Percentiles rank a stretch among this genome's conserved stretches.
phyloP scores from a whole-genome alignment of 1,139 yeast species.

The Saccharomycopsis hybrid region DNA sequence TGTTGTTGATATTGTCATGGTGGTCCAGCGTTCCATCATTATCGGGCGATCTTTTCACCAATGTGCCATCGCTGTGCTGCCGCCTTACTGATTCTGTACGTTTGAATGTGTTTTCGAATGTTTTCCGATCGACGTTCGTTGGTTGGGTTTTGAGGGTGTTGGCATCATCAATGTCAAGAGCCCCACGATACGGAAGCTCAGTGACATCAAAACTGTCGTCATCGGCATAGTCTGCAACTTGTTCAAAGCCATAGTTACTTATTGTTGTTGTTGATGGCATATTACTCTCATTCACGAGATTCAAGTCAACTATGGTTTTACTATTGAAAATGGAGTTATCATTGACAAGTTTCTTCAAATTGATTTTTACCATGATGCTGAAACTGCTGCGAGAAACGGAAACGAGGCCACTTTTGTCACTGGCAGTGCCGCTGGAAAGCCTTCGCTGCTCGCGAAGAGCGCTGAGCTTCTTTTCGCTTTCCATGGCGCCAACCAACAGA shows the following conservation, averaged over 20 bases:
- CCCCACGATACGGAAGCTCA: constrained; percentile 62
- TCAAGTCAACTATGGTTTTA: not conserved
- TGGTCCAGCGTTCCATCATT: not conserved
- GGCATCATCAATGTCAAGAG: constrained; percentile 53
- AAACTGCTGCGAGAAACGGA: not conserved
- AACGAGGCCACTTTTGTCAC: not conserved
- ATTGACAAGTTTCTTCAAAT: constrained; percentile 14
- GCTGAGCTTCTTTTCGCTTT: not conserved
- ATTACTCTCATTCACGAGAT: not conserved
- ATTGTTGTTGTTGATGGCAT: not conserved
- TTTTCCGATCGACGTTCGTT: constrained; percentile 39
- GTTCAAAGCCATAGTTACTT: not conserved
- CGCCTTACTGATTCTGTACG: constrained; percentile 28
- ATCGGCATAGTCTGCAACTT: constrained; percentile 10
- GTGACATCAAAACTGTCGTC: constrained; percentile 23
- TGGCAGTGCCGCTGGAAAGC: not conserved
- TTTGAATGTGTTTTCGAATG: constrained; percentile 37
- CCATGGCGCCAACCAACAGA: not conserved
- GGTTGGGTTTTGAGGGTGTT: constrained; percentile 60
- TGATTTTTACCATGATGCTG: constrained; percentile 10
- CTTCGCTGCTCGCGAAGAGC: not conserved
- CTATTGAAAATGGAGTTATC: constrained; percentile 12
- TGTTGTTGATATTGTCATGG: constrained; percentile 21
- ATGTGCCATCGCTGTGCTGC: constrained; percentile 25
- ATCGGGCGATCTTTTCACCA: constrained; percentile 19